Base-by-base conservation (phyloP, 1,139 yeast species). In the Suhomyces choctaworum region DNA sequence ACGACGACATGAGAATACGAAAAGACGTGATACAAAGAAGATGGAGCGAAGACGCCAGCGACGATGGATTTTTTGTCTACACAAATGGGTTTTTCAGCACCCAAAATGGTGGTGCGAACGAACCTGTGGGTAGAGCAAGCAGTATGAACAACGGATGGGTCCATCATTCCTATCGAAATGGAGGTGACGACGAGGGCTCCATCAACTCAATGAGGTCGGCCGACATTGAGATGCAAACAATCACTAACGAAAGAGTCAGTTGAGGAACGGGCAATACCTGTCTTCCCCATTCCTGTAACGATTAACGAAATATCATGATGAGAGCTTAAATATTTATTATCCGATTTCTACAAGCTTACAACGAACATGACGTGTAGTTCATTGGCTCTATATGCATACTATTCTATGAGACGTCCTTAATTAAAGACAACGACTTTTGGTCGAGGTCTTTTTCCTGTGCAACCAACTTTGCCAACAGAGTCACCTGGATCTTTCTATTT, bases 31-130 rank as follows among this genome's bases (percentile, higher is more conserved):
- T 44, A 20, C 50, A 48, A 21, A 37, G 47, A 26, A 30, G 56
- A 13, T 49, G 54, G 50, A 51, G 54, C 31, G 73, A 66, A 34
- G 47, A 58, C 11, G 64, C 54, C 7, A 68, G 75, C 45, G 76
- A 70, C 36, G 75, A 69, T 42, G 76, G 76, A 7, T 68, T 70
- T 36, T 65, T 58, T 42, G 71, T 69, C 7, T 70, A 65, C 42
- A 65, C 76, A 4, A 65, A 68, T 42, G 75, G 74, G n/a, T 69
- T 69, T 41, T 58, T 60, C 45, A 52, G 58, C 22, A 45, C 52
- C 16, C 50, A 51, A n/a, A 44, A 47, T 25, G 42, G 45, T 10
- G 20, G 7, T 17, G 20, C 20, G 7, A 17, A 17, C 20, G 20
- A 17, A 6, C 20, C 20, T 8, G 8, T 8, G 20, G 34, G 34